Evolutionary conservation across 352 stramenopile species (phyloP).

Genomic region (Globisporangium polare): DNA sequence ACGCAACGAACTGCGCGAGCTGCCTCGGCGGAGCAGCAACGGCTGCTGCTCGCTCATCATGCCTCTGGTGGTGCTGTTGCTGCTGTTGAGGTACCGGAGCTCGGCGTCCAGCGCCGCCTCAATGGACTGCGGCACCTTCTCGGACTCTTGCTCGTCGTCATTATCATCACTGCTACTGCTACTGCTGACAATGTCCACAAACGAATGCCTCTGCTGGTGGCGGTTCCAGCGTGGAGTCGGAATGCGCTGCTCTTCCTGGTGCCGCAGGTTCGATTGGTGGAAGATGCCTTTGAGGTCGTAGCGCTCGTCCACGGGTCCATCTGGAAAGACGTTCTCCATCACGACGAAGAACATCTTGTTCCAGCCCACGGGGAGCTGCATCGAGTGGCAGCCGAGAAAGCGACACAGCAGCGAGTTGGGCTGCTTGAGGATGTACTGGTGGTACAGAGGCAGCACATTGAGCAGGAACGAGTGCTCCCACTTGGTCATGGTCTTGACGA

Average conservation of each 20-base stretch:
- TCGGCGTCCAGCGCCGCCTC: conserved; percentile 27
- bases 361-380: conserved; percentile 86
- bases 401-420: conserved; percentile 76
- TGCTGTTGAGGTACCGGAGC: conserved; percentile 28
- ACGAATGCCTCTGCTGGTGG: neutral
- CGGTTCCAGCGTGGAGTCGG: conserved; percentile 34
- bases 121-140: conserved; percentile 3
- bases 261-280: conserved; percentile 50
- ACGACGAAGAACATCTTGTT: conserved; percentile 91
- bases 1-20: conserved; percentile 54
- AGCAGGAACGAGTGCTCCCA: conserved; percentile 83
- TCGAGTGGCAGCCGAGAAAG: conserved; percentile 83
- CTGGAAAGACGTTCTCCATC: conserved; percentile 86
- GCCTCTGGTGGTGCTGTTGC: conserved; percentile 1
- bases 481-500: conserved; percentile 90
- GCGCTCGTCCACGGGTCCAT: conserved; percentile 69
- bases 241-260: conserved; percentile 31
- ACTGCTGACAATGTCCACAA: neutral
- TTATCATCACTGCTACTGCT: conserved; percentile 28
- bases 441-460: conserved; percentile 74
- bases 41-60: conserved; percentile 41
- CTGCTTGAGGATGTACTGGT: conserved; percentile 84
- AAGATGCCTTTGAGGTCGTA: conserved; percentile 87
- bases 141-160: conserved; percentile 17
- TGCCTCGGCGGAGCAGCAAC: conserved; percentile 45